phyloP scores from a whole-genome alignment of 192 early-diverging fungal species.

The Chytriomyces hyalinus region DNA sequence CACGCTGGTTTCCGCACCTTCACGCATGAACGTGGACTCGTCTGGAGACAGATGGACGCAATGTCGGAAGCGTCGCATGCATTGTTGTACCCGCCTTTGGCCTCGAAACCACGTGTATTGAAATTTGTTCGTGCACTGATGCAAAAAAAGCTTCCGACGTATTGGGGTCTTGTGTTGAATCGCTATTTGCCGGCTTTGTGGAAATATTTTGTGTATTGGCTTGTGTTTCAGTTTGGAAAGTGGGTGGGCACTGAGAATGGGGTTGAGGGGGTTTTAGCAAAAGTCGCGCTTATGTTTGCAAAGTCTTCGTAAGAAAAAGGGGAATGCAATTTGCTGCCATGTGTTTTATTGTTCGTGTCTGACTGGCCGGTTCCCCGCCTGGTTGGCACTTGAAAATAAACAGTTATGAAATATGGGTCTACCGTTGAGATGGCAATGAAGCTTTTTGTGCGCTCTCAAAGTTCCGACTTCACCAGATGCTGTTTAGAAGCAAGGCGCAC shows the following conservation, averaged over 20 bases:
- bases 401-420: too few species aligned
- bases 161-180: background rate
- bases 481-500: too few species aligned
- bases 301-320: background rate
- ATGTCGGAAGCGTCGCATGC: background rate
- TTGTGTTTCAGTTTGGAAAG: slow-evolving; percentile 9
- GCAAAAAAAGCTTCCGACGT: background rate
- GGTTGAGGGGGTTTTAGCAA: background rate
- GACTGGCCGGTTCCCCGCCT: too few species aligned
- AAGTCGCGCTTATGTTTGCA: background rate
- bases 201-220: slow-evolving; percentile 1
- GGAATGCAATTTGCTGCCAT: too few species aligned
- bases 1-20: slow-evolving; percentile 16
- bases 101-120: background rate
- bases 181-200: background rate
- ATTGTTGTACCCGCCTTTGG: slow-evolving; percentile 10
- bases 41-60: slow-evolving; percentile 1
- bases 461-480: too few species aligned
- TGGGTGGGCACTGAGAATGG: background rate
- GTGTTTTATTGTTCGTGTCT: too few species aligned
- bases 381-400: too few species aligned
- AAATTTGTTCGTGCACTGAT: background rate
- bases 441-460: too few species aligned
- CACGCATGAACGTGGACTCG: slow-evolving; percentile 17
- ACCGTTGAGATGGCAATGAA: too few species aligned